These are phyloP conservation scores for Trichosporon sp. DNA, from an alignment of 1,284 basidiomycete genomes.

Conservation along the genomic window DNA sequence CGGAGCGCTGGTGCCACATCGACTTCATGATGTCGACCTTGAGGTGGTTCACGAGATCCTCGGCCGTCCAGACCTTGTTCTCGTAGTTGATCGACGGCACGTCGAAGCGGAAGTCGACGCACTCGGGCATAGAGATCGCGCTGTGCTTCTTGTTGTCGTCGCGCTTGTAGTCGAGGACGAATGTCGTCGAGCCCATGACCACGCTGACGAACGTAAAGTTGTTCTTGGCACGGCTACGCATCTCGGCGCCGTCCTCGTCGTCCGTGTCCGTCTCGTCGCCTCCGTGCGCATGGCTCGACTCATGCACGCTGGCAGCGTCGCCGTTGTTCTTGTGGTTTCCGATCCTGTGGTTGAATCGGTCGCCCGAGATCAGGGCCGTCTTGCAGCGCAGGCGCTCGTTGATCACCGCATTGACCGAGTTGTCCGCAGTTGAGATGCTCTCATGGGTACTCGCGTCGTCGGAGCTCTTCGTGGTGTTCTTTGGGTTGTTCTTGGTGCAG, in stretches of 20 bases:
- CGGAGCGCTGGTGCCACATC: slow-evolving; percentile 49
- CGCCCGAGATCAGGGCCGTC: background rate
- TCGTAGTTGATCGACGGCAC: slow-evolving; percentile 65
- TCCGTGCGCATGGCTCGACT: background rate
- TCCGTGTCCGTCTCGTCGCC: background rate
- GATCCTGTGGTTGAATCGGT: background rate
- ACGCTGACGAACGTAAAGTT: slow-evolving; percentile 73
- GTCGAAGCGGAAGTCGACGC: slow-evolving; percentile 55
- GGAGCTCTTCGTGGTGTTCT: background rate
- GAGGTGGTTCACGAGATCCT: slow-evolving; percentile 74
- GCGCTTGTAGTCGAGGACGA: slow-evolving; percentile 53
- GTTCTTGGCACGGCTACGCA: slow-evolving; percentile 50
- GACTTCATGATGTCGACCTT: slow-evolving; percentile 56
- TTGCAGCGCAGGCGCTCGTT: background rate
- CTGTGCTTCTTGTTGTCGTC: slow-evolving; percentile 53
- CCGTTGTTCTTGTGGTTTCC: background rate
- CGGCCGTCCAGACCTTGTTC: slow-evolving; percentile 82
- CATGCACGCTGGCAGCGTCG: background rate
- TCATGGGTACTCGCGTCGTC: background rate
- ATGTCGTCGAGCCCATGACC: slow-evolving; percentile 59
- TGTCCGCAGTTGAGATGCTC: background rate
- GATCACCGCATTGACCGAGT: background rate
- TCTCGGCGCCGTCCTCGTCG: slow-evolving; percentile 43
- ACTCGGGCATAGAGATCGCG: slow-evolving; percentile 26
- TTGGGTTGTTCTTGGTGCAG: background rate